Base-by-base conservation (phyloP, 2,329 filamentous ascomycete genomes). In the Penicillium aurantiogriseum region DNA sequence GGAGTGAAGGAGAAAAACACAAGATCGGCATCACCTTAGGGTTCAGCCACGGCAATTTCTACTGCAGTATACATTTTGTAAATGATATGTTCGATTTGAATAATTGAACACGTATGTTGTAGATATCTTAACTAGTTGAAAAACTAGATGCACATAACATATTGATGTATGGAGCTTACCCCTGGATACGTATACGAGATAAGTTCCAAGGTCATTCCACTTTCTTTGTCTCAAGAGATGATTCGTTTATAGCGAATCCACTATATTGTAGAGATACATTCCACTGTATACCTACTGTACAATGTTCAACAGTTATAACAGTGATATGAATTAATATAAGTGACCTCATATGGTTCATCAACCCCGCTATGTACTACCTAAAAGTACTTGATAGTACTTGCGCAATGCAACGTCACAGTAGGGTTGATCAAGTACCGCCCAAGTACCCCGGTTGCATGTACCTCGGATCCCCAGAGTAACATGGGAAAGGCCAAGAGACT, bases 41-140 rank as follows among this genome's bases (percentile, higher is more conserved):
- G 52, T 46, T 61, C 57, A 59, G 62, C 63, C 63, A 60, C 62
- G 31, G 43, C n/a, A 49, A 31, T 58, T 58, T 57, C 33, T 44
- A n/a, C 27, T 27, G 17, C 5, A 39, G n/a, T 10, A n/a, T 27
- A 17, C 36, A 39, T 19, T 19, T 19, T 19, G 36, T 29, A 25
- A 39, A 21, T 44, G 43, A 54, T 19, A 38, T 54, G 21, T 54
- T 54, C 25, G 43, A 31, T 25, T 25, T n/a, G 25, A 21, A 35
- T 19, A 51, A 42, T 42, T 27, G 8, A 29, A 19, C 25, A 29
- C 10, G 17, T 23, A 23, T 23, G 23, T 23, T 23, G 23, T 44
- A 44, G 25, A 13, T 29, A 42, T 23, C 11, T 31, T 31, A n/a
- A n/a, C n/a, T n/a, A n/a, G n/a, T n/a, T n/a, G n/a, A n/a, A n/a